Conservation (phyloP, 257 asterid genomes). For the Misopates orontium region DNA sequence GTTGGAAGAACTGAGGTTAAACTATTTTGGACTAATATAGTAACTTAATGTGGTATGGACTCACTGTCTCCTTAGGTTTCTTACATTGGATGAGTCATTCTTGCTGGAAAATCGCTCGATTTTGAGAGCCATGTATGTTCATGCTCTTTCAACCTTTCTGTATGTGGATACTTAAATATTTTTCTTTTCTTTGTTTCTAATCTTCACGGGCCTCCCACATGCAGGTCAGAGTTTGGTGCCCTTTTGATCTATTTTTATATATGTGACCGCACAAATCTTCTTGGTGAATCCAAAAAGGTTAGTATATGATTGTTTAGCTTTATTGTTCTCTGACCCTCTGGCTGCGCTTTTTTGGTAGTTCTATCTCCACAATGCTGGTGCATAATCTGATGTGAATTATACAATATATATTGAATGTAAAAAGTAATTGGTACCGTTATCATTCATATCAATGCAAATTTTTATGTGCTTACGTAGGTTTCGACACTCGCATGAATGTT, state of each 20-base stretch:
- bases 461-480: conserved; percentile 1
- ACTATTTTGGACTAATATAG: conserved; percentile 18
- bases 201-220: conserved; percentile 24
- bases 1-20: conserved; percentile 25
- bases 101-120: conserved; percentile 73
- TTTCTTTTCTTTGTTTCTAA: conserved; percentile 11
- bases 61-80: conserved; percentile 53
- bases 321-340: not conserved
- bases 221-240: conserved; percentile 88
- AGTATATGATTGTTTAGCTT: not conserved
- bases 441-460: not conserved
- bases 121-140: conserved; percentile 81
- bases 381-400: not conserved
- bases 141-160: conserved; percentile 19
- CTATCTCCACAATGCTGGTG: not conserved
- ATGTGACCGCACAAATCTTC: conserved; percentile 83
- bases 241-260: conserved; percentile 71
- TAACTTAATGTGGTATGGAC: conserved; percentile 12
- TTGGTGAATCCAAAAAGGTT: conserved; percentile 88
- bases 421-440: not conserved
- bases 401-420: conserved; percentile 3
- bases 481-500: not conserved
- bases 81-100: conserved; percentile 70
- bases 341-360: not conserved
- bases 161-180: conserved; percentile 17